Evolutionary conservation across 345 rosid species (phyloP).

Genomic region (Salix viminalis): DNA sequence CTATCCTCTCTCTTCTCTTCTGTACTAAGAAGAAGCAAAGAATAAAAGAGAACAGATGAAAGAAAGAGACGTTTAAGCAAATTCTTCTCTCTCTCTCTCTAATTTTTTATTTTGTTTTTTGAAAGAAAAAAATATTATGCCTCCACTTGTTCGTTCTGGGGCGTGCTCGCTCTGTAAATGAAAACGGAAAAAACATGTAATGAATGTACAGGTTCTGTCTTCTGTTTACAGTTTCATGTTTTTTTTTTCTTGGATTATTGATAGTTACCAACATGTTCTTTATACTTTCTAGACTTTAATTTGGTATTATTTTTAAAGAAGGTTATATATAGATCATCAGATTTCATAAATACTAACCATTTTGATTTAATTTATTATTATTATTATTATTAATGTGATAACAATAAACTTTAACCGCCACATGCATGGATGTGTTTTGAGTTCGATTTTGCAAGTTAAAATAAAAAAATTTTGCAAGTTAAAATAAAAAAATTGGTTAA

Average conservation of each 20-base stretch:
- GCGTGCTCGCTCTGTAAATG: background rate
- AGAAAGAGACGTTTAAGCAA: slow-evolving; percentile 10
- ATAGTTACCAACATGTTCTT: background rate
- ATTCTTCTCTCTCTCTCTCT: background rate
- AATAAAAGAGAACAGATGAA: slow-evolving; percentile 17
- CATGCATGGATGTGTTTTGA: no score
- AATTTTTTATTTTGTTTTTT: background rate
- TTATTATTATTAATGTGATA: no score
- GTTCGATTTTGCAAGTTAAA: no score
- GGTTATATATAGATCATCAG: no score
- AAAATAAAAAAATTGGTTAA: no score
- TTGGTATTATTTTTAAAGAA: no score
- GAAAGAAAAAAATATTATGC: background rate
- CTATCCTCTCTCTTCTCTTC: background rate
- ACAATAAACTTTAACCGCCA: no score
- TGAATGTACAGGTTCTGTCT: slow-evolving; percentile 17
- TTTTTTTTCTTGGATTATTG: background rate
- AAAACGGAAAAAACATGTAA: background rate
- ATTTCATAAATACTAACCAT: background rate
- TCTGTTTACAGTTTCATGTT: background rate
- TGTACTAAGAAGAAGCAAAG: slow-evolving; percentile 30
- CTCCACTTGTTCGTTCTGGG: background rate
- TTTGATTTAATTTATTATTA: no score
- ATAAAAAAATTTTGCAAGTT: no score
- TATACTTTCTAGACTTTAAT: background rate